Conservation (phyloP, 2,329 filamentous ascomycete genomes). For the Aspergillus texensis region DNA sequence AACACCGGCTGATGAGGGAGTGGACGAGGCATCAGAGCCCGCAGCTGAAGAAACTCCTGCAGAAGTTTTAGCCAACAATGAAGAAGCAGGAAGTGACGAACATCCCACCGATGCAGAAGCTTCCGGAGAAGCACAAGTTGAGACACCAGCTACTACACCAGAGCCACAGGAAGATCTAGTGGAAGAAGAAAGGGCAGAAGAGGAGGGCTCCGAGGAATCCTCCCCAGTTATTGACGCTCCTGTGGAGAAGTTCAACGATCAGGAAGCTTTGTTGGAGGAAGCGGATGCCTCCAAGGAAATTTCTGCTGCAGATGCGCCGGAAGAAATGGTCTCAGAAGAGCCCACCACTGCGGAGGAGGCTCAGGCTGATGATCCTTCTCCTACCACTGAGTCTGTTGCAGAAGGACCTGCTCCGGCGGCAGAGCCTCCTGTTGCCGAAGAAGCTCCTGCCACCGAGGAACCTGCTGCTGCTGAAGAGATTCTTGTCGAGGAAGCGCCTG, state of each 20-base stretch:
- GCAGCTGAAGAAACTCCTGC: background rate
- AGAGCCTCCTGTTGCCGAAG: slow-evolving; percentile 17
- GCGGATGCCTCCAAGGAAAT: background rate
- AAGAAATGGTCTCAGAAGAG: slow-evolving; percentile 7
- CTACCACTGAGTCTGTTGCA: background rate
- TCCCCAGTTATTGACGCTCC: slow-evolving; percentile 16
- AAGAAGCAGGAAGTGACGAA: background rate
- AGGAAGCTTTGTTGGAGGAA: slow-evolving; percentile 15
- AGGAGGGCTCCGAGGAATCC: slow-evolving; percentile 11
- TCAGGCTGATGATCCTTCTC: slow-evolving; percentile 3
- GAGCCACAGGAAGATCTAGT: slow-evolving; percentile 17
- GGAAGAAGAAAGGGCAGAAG: slow-evolving; percentile 15
- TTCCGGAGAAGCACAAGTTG: background rate
- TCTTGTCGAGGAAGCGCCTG: slow-evolving; percentile 9
- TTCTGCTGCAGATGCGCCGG: slow-evolving; percentile 14
- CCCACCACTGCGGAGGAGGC: background rate
- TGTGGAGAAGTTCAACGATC: background rate
- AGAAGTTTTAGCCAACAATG: background rate
- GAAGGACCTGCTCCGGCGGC: slow-evolving; percentile 17
- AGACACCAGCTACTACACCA: background rate
- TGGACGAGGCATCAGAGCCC: slow-evolving; percentile 11
- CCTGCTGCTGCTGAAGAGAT: slow-evolving; percentile 14
- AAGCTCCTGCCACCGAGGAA: slow-evolving; percentile 17
- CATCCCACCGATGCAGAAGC: background rate
- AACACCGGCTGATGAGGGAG: slow-evolving; percentile 3